These are phyloP conservation scores for Ustilago crameri DNA, from an alignment of 1,284 basidiomycete genomes.

Conservation along the genomic window DNA sequence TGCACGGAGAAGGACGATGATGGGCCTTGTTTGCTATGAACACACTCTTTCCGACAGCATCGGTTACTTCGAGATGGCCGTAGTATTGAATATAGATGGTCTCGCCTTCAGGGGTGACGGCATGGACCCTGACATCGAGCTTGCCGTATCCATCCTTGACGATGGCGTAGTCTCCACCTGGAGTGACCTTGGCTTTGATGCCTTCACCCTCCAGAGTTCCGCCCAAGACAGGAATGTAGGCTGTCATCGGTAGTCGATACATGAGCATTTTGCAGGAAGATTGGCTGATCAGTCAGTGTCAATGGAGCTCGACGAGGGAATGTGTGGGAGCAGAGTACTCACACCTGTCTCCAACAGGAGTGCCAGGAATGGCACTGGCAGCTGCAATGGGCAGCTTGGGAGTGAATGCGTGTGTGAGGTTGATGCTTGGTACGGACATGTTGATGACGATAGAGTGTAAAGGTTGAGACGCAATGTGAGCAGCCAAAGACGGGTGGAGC, in stretches of 20 bases:
- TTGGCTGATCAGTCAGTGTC: not conserved
- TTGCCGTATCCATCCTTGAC: constrained; percentile 43
- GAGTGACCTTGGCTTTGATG: constrained; percentile 31
- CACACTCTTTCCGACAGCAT: constrained; percentile 30
- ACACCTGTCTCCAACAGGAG: constrained; percentile 40
- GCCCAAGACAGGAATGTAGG: constrained; percentile 27
- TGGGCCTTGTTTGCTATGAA: not conserved
- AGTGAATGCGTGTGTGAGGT: constrained; percentile 38
- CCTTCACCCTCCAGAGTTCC: constrained; percentile 29
- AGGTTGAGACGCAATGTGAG: not conserved
- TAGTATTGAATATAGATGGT: constrained; percentile 41
- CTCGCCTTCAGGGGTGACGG: constrained; percentile 29
- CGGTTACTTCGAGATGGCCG: constrained; percentile 35
- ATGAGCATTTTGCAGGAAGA: too few relatives aligned
- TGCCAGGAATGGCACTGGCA: constrained; percentile 9
- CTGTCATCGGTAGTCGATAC: constrained; percentile 4
- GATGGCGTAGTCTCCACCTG: constrained; percentile 41
- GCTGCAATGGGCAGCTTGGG: constrained; percentile 24
- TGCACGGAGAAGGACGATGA: not conserved
- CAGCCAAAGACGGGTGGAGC: not conserved
- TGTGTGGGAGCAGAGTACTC: not conserved
- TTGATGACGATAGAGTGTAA: not conserved
- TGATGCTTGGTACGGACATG: constrained; percentile 36
- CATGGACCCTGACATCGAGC: constrained; percentile 43
- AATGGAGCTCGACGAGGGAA: too few relatives aligned